Conservation (phyloP, 2,329 filamentous ascomycete genomes). For the Neoascochyta sp. region DNA sequence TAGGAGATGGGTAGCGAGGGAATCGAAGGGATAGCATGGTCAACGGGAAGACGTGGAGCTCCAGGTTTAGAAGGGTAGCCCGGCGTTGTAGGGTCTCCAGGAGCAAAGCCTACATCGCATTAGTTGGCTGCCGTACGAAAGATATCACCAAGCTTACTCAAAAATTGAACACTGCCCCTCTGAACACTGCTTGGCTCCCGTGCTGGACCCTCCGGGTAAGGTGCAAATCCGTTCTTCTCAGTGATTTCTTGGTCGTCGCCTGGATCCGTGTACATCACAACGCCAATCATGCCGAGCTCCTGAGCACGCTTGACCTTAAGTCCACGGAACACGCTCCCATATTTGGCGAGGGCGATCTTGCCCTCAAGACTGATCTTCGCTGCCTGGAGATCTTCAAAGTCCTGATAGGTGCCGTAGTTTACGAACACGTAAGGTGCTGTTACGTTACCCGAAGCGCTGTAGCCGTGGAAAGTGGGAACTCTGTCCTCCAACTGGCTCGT, state of each 20-base stretch:
- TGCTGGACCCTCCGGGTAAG: conserved; percentile 83
- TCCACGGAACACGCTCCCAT: conserved; percentile 82
- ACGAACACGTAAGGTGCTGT: conserved; percentile 83
- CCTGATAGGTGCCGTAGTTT: conserved; percentile 83
- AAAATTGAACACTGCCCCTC: conserved; percentile 71
- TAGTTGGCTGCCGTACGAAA: conserved; percentile 3
- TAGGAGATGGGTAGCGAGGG: conserved; percentile 92
- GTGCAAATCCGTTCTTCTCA: conserved; percentile 71
- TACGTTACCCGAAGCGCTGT: conserved; percentile 87
- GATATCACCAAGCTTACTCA: conserved; percentile 37
- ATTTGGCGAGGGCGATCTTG: conserved; percentile 83
- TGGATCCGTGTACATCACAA: conserved; percentile 80
- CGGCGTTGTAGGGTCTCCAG: conserved; percentile 81
- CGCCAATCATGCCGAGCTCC: conserved; percentile 84
- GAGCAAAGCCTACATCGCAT: conserved; percentile 49
- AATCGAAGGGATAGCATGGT: conserved; percentile 72
- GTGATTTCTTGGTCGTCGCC: conserved; percentile 82
- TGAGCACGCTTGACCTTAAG: conserved; percentile 91
- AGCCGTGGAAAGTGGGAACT: conserved; percentile 90
- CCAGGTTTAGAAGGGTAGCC: conserved; percentile 92
- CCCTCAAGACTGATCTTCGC: conserved; percentile 73
- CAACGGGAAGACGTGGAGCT: conserved; percentile 68
- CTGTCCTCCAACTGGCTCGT: conserved; percentile 69
- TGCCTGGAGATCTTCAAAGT: conserved; percentile 76
- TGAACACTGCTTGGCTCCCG: conserved; percentile 86